A percentile compares a stretch with the other conserved stretches of the same genome.
Evolutionary conservation across 2,329 filamentous ascomycete species (phyloP).

Genomic region (Beauveria rudraprayagi): DNA sequence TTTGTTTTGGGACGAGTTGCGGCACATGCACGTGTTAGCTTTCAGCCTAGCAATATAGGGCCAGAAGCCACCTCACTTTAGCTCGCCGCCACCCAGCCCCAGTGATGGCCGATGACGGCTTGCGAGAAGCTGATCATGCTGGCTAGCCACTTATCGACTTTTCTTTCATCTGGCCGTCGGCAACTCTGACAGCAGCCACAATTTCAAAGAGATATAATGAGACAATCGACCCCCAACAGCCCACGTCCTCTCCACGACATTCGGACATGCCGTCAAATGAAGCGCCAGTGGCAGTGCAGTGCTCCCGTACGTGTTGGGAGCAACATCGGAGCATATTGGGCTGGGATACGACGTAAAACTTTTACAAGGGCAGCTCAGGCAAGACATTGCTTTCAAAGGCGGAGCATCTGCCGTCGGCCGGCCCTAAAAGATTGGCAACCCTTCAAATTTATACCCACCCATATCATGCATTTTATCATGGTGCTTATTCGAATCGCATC

Average conservation of each 20-base stretch:
- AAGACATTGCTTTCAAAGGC: neutral
- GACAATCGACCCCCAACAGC: neutral
- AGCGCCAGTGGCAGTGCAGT: neutral
- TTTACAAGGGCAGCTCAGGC: too few relatives aligned
- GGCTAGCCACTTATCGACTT: neutral
- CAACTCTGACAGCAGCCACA: neutral
- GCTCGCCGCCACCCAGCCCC: neutral
- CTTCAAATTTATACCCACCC: neutral
- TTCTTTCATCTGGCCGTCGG: neutral
- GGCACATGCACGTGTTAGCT: neutral
- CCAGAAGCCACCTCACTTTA: neutral
- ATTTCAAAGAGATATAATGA: neutral
- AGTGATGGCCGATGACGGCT: neutral
- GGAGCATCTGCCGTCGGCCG: neutral
- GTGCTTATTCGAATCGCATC: neutral
- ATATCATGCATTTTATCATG: neutral
- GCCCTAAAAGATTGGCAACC: neutral
- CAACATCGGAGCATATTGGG: neutral
- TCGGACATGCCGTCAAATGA: neutral
- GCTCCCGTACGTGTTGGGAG: neutral
- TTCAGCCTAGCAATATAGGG: neutral
- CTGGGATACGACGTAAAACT: neutral
- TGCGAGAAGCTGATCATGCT: neutral
- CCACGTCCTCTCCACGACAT: neutral
- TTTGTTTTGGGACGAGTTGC: neutral